A percentile compares a stretch with the other conserved stretches of the same genome.
These are phyloP conservation scores for Hyphopichia fennica DNA, from an alignment of 1,139 yeast species.

Conservation along the genomic window DNA sequence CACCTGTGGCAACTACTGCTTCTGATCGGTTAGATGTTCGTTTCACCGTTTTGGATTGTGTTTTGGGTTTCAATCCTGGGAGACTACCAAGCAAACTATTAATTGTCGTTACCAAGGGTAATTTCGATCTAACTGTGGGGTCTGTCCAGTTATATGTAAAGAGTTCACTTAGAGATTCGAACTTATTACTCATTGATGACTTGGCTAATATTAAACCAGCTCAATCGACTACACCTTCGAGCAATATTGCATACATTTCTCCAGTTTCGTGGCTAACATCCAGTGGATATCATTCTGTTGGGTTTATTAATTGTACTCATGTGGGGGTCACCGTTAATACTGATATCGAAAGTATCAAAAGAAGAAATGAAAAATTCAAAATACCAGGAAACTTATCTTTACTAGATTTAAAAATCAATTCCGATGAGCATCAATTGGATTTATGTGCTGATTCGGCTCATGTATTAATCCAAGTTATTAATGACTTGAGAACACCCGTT, in stretches of 20 bases:
- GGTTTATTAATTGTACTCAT: conserved; percentile 41
- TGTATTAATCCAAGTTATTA: conserved; percentile 63
- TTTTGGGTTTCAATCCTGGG: conserved; percentile 60
- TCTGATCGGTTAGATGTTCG: conserved; percentile 34
- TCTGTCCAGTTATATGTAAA: conserved; percentile 34
- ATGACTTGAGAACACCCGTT: conserved; percentile 72
- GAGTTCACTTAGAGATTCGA: conserved; percentile 45
- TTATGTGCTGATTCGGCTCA: conserved; percentile 86
- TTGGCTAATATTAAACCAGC: conserved; percentile 25
- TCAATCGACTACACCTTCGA: conserved; percentile 6
- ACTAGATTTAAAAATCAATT: conserved; percentile 45
- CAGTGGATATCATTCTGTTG: conserved; percentile 49
- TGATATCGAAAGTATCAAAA: conserved; percentile 19
- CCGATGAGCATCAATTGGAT: conserved; percentile 53
- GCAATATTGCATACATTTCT: conserved; percentile 14
- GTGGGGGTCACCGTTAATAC: conserved; percentile 39
- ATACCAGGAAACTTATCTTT: conserved; percentile 23
- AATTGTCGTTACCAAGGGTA: conserved; percentile 53
- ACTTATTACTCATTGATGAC: conserved; percentile 62
- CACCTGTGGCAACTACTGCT: neutral
- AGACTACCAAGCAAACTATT: conserved; percentile 54
- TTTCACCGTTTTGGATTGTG: conserved; percentile 50
- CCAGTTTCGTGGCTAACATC: conserved; percentile 25
- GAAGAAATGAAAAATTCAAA: conserved; percentile 19
- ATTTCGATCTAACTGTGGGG: conserved; percentile 44